Percentiles rank a stretch among this genome's conserved stretches.
Evolutionary conservation across 2,329 filamentous ascomycete species (phyloP).

Genomic region (Fusarium multiceps): DNA sequence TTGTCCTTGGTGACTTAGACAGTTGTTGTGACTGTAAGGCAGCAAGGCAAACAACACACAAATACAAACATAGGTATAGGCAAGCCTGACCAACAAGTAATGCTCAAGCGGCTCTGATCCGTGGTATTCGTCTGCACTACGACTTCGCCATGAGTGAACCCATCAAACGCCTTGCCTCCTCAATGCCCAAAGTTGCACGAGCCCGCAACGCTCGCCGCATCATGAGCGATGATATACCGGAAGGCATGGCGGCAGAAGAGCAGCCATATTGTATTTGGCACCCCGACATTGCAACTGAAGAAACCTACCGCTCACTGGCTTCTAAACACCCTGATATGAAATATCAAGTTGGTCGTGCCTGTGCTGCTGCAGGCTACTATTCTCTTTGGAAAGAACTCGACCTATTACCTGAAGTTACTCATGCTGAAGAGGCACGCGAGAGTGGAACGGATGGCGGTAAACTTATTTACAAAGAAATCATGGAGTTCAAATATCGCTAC

Average conservation of each 20-base stretch:
- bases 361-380: conserved; percentile 12
- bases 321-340: conserved; percentile 2
- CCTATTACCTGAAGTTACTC: conserved; percentile 17
- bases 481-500: conserved; percentile 1
- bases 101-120: not conserved
- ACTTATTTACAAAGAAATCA: conserved; percentile 14
- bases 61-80: too few relatives aligned
- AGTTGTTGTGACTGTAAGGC: too few relatives aligned
- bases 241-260: not conserved
- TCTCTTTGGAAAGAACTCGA: conserved; percentile 1
- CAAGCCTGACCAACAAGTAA: not conserved
- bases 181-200: not conserved
- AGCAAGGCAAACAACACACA: too few relatives aligned
- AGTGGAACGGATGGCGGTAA: conserved; percentile 1
- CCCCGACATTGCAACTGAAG: conserved; percentile 5
- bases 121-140: conserved; percentile 1
- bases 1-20: too few relatives aligned
- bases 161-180: not conserved
- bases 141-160: conserved; percentile 6
- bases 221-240: conserved; percentile 19
- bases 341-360: conserved; percentile 18
- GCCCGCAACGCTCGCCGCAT: conserved; percentile 20
- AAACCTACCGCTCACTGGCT: conserved; percentile 3
- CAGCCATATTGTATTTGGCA: conserved; percentile 27
- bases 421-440: conserved; percentile 19